Evolutionary conservation across 306 rosid genomes (phyloP).

Genomic region (Casuarina glauca): DNA sequence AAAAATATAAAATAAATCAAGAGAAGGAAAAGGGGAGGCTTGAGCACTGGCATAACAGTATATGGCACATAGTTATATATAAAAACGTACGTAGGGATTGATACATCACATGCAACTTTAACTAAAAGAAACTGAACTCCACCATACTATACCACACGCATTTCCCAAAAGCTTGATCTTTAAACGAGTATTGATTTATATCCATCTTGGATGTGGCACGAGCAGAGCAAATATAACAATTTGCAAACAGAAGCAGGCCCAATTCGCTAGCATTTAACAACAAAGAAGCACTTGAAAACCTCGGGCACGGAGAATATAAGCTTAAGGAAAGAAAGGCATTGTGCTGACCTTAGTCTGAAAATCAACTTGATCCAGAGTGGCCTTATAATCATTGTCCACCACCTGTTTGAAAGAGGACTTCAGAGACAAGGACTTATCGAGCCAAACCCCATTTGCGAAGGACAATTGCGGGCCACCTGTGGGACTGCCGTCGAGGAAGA

Average conservation of each 20-base stretch:
- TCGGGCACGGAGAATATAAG: background rate
- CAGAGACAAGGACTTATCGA: constrained; percentile 57
- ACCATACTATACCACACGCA: background rate
- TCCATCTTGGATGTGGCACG: background rate
- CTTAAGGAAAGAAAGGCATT: background rate
- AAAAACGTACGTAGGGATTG: background rate
- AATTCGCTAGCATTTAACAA: background rate
- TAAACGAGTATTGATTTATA: too few relatives aligned
- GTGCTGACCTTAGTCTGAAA: constrained; percentile 57
- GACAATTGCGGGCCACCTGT: constrained; percentile 73
- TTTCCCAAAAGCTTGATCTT: background rate
- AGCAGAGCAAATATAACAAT: background rate
- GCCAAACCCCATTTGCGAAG: constrained; percentile 66
- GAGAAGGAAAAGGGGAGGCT: background rate
- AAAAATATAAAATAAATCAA: background rate
- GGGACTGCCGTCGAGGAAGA: constrained; percentile 57
- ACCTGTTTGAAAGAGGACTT: constrained; percentile 67
- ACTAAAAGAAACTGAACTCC: background rate
- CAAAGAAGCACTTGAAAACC: background rate
- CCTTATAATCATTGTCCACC: constrained; percentile 48
- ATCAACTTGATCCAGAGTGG: constrained; percentile 53
- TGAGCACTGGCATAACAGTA: too few relatives aligned
- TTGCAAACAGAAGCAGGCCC: background rate
- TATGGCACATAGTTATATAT: too few relatives aligned
- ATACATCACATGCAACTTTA: background rate